Evolutionary conservation across 75 land plant species (phyloP).

Genomic region (Cupressus sempervirens): DNA sequence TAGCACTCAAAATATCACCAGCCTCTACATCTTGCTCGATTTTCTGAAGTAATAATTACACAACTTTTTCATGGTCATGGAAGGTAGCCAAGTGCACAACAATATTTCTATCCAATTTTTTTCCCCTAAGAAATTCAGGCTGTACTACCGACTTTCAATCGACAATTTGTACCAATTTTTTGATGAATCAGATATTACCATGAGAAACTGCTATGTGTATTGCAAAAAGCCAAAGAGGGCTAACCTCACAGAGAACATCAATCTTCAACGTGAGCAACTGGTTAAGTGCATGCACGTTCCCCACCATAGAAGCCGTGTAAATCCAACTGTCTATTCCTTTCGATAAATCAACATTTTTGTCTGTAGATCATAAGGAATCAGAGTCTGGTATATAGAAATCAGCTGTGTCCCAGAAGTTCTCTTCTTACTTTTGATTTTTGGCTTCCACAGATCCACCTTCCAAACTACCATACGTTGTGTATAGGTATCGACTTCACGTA

Average conservation of each 20-base stretch:
- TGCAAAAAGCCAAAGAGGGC: not conserved
- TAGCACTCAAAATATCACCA: not conserved
- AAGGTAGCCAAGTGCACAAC: not conserved
- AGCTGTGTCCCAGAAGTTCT: too few relatives aligned
- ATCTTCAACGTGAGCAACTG: not conserved
- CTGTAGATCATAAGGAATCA: not conserved
- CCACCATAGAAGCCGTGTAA: not conserved
- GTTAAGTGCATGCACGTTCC: not conserved
- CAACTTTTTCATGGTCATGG: not conserved
- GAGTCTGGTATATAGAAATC: not conserved
- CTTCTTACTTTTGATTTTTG: too few relatives aligned
- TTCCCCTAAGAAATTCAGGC: not conserved
- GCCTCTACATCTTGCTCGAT: not conserved
- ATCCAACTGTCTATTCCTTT: not conserved
- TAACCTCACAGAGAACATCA: not conserved
- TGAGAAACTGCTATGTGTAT: not conserved
- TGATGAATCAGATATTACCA: not conserved
- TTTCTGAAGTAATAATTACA: not conserved
- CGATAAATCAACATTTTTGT: too few relatives aligned
- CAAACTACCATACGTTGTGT: too few relatives aligned
- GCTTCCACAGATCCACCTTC: too few relatives aligned
- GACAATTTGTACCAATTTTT: not conserved
- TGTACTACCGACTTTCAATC: not conserved
- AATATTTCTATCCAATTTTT: not conserved
- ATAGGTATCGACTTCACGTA: too few relatives aligned